These are phyloP conservation scores for Coriaria nepalensis DNA, from an alignment of 306 rosid species.

Conservation along the genomic window DNA sequence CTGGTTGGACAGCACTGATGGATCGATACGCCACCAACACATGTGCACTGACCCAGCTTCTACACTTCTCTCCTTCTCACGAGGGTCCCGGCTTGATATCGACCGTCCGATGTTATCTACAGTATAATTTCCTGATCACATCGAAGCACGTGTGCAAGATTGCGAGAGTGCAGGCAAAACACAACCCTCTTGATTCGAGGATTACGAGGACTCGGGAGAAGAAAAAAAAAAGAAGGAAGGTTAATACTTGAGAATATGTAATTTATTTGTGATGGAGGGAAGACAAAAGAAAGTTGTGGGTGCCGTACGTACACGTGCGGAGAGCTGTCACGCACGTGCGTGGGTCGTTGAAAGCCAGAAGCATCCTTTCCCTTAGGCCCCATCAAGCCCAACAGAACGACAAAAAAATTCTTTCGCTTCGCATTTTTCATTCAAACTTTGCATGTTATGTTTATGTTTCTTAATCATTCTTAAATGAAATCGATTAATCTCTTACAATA, in stretches of 20 bases:
- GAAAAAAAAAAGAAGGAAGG: too few species aligned
- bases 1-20: constrained; percentile 26
- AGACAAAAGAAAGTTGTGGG: constrained; percentile 15
- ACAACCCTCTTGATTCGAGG: constrained; percentile 44
- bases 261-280: constrained; percentile 9
- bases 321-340: constrained; percentile 68
- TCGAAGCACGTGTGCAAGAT: constrained; percentile 18
- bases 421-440: background rate
- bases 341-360: constrained; percentile 26
- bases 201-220: constrained; percentile 47
- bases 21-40: constrained; percentile 4
- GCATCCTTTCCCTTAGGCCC: constrained; percentile 8
- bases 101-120: too few species aligned
- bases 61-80: too few species aligned
- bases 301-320: constrained; percentile 19
- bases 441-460: too few species aligned
- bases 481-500: too few species aligned
- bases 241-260: too few species aligned
- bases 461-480: too few species aligned
- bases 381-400: constrained; percentile 23
- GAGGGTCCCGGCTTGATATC: too few species aligned
- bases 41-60: constrained; percentile 7
- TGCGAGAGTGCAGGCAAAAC: background rate
- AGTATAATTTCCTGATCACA: background rate
- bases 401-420: constrained; percentile 14